Conservation (phyloP, 805 yeast species). For the Yamadazyma laniorum region DNA sequence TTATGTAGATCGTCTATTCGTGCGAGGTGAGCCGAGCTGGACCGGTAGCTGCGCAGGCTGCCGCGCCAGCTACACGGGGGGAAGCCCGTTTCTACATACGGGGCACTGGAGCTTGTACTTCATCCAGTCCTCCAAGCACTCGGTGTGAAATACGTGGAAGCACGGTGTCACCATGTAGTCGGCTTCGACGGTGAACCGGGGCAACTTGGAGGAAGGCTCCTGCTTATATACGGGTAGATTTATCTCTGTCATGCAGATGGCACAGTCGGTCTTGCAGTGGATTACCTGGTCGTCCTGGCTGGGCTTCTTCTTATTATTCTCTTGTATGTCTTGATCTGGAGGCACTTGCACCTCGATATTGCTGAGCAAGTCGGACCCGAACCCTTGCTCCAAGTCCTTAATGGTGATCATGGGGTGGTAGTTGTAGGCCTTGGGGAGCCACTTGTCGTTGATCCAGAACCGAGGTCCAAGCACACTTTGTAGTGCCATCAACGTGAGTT, state of each 20-base stretch:
- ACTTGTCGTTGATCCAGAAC: constrained; percentile 73
- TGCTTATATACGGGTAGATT: constrained; percentile 47
- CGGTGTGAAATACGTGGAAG: constrained; percentile 82
- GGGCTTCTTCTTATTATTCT: background rate
- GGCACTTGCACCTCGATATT: constrained; percentile 18
- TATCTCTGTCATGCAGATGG: constrained; percentile 86
- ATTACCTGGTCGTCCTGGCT: constrained; percentile 22
- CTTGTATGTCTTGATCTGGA: constrained; percentile 19
- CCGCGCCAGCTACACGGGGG: constrained; percentile 54
- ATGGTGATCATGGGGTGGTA: constrained; percentile 69
- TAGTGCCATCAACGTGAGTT: constrained; percentile 53
- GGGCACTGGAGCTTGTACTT: constrained; percentile 90
- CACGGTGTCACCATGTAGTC: constrained; percentile 87
- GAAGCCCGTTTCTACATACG: constrained; percentile 80
- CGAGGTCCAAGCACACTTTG: constrained; percentile 77
- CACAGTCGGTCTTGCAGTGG: constrained; percentile 65
- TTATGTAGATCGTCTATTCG: no score
- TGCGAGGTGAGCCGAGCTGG: no score
- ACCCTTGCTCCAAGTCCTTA: constrained; percentile 62
- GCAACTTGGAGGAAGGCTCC: constrained; percentile 6
- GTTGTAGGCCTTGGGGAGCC: constrained; percentile 79
- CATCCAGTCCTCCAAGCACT: constrained; percentile 94
- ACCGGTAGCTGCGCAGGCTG: no score
- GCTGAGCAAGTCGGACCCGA: constrained; percentile 50
- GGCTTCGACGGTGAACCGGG: constrained; percentile 20